Conservation (phyloP, 129 eudicot genomes). For the Flaveria robusta region DNA sequence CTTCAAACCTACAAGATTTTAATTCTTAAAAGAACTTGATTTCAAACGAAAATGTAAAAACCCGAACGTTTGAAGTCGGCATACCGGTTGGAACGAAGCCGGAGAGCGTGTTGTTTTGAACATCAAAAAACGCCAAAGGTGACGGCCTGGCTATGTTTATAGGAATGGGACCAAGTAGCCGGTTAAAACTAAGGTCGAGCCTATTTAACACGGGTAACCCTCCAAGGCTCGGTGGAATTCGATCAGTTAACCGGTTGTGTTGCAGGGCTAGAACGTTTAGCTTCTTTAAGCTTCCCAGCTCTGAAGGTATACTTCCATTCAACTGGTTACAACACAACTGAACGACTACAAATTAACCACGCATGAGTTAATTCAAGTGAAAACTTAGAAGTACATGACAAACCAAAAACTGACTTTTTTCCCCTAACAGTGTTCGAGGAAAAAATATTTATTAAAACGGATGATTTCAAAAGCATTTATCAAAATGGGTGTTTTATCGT, state of each 20-base stretch:
- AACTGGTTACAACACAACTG: constrained; percentile 33
- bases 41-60: not conserved
- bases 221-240: not conserved
- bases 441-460: too few relatives aligned
- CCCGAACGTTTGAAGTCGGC: not conserved
- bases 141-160: not conserved
- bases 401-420: too few relatives aligned
- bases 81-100: not conserved
- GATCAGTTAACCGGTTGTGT: constrained; percentile 30
- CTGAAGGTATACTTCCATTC: constrained; percentile 70
- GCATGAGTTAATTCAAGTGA: too few relatives aligned
- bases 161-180: not conserved
- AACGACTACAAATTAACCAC: not conserved
- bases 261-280: constrained; percentile 56
- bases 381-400: too few relatives aligned
- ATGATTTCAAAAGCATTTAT: too few relatives aligned
- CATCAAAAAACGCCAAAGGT: not conserved
- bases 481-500: too few relatives aligned
- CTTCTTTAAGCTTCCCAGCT: constrained; percentile 61
- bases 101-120: not conserved
- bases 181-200: not conserved
- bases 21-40: not conserved
- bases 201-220: constrained; percentile 10
- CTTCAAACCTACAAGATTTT: constrained; percentile 52
- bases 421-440: too few relatives aligned